phyloP scores from a whole-genome alignment of 805 yeast species.

The Kockiozyma suomiensis region DNA sequence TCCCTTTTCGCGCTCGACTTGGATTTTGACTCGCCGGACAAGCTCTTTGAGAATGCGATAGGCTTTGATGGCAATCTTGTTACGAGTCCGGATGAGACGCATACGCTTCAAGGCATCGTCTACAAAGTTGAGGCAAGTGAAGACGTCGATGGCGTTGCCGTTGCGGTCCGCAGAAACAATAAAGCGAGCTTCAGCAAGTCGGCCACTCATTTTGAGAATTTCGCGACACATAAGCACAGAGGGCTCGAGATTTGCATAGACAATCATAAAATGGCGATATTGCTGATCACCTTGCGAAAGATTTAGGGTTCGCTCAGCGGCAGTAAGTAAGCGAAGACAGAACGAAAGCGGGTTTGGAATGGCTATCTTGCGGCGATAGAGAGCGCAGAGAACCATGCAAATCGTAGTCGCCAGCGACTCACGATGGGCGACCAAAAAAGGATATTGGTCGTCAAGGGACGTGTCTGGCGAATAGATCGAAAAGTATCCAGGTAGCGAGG shows the following conservation, averaged over 20 bases:
- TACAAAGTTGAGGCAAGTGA: constrained; percentile 25
- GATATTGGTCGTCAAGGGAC: constrained; percentile 19
- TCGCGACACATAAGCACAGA: constrained; percentile 31
- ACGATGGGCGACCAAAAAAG: constrained; percentile 22
- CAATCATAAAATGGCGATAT: constrained; percentile 33
- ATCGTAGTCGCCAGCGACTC: constrained; percentile 28
- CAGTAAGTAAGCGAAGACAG: constrained; percentile 30
- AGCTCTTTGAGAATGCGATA: constrained; percentile 28
- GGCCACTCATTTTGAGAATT: constrained; percentile 28
- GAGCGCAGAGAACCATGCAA: constrained; percentile 29
- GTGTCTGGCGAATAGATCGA: constrained; percentile 30
- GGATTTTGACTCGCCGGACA: constrained; percentile 28
- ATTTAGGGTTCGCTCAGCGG: constrained; percentile 22
- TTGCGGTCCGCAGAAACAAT: constrained; percentile 23
- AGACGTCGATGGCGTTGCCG: constrained; percentile 29
- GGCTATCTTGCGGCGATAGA: constrained; percentile 25
- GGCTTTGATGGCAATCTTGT: constrained; percentile 29
- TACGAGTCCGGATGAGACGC: constrained; percentile 15
- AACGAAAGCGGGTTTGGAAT: constrained; percentile 30
- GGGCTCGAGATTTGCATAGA: constrained; percentile 30
- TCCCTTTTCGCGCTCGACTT: constrained; percentile 28
- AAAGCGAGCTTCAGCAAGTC: constrained; percentile 26
- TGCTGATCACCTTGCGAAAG: constrained; percentile 19
- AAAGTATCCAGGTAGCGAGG: constrained; percentile 29
- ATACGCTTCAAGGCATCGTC: constrained; percentile 25